A percentile compares a stretch with the other conserved stretches of the same genome.
phyloP scores from a whole-genome alignment of 306 rosid genomes.

The Herpetospermum pedunculosum region DNA sequence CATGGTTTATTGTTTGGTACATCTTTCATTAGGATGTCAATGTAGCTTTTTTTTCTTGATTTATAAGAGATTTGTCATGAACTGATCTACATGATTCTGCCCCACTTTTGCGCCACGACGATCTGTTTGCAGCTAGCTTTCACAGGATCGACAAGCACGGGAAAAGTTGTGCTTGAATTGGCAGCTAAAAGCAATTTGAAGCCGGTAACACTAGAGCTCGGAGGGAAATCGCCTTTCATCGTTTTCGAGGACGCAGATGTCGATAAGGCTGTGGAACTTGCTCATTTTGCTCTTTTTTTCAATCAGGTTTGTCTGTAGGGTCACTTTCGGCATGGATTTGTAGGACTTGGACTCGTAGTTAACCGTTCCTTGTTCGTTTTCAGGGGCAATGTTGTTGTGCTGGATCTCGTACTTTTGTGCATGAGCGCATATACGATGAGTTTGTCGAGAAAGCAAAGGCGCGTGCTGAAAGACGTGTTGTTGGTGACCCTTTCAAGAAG shows the following conservation, averaged over 20 bases:
- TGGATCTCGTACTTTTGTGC: conserved; percentile 90
- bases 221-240: conserved; percentile 95
- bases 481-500: conserved; percentile 90
- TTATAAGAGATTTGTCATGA: background rate
- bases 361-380: background rate
- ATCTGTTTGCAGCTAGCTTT: conserved; percentile 57
- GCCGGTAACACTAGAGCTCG: conserved; percentile 84
- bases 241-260: conserved; percentile 76
- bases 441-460: conserved; percentile 79
- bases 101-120: background rate
- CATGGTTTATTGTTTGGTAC: background rate
- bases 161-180: conserved; percentile 55
- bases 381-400: conserved; percentile 98
- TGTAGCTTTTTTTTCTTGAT: background rate
- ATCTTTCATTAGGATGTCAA: background rate
- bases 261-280: conserved; percentile 70
- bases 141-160: conserved; percentile 79
- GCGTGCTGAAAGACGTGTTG: conserved; percentile 64
- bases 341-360: background rate
- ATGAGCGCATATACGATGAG: conserved; percentile 75
- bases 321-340: background rate
- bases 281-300: conserved; percentile 85
- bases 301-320: conserved; percentile 53
- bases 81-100: background rate
- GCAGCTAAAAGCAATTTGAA: conserved; percentile 89